These are phyloP conservation scores for Chlorophyllum brunneum DNA, from an alignment of 768 basidiomycete genomes.

Conservation along the genomic window DNA sequence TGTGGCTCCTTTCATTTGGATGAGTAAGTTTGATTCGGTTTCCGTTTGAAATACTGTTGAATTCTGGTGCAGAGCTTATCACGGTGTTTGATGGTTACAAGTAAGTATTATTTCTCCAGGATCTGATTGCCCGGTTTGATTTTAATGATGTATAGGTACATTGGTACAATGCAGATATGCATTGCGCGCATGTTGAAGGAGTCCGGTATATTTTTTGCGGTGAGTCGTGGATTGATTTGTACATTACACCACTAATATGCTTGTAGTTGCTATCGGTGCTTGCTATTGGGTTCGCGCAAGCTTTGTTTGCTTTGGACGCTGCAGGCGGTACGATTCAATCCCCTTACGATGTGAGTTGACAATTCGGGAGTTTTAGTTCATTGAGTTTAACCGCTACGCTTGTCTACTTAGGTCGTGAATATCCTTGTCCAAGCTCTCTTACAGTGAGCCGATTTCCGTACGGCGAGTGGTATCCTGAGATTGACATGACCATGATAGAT, in stretches of 20 bases:
- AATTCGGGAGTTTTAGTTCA: not conserved
- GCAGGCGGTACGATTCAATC: conserved; percentile 76
- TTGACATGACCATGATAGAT: conserved; percentile 28
- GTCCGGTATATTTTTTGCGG: conserved; percentile 89
- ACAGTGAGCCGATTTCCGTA: conserved; percentile 44
- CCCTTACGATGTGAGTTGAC: conserved; percentile 37
- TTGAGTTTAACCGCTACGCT: not conserved
- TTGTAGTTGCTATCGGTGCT: conserved; percentile 79
- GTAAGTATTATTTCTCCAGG: conserved; percentile 34
- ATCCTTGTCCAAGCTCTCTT: conserved; percentile 75
- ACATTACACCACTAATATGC: not conserved
- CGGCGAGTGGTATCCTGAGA: not conserved
- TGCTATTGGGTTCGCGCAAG: conserved; percentile 81
- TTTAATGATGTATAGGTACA: conserved; percentile 44
- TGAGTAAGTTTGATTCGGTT: conserved; percentile 55
- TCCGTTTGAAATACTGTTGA: not conserved
- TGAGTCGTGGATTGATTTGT: conserved; percentile 28
- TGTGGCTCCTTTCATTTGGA: conserved; percentile 88
- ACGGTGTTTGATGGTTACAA: conserved; percentile 82
- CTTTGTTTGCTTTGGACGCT: conserved; percentile 84
- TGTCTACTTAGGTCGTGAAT: conserved; percentile 53
- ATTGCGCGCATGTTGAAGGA: conserved; percentile 91
- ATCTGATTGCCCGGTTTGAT: not conserved
- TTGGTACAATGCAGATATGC: conserved; percentile 94
- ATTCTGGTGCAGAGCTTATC: conserved; percentile 51